Conservation (phyloP, 2,329 filamentous ascomycete species). For the Talaromyces sp. region DNA sequence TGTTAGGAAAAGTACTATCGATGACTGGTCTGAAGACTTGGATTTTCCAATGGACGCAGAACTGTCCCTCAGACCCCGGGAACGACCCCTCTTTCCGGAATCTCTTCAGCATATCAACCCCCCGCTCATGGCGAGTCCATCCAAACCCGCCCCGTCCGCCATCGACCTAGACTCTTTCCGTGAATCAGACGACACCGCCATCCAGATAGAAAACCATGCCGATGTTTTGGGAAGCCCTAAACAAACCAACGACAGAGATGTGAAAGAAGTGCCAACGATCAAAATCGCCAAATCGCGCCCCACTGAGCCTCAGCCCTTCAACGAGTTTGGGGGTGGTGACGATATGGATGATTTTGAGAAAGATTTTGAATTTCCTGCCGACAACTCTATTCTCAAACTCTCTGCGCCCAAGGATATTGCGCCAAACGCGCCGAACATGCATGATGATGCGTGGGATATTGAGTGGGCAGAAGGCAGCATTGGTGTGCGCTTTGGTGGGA, state of each 20-base stretch:
- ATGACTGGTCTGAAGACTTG: slow-evolving; percentile 77
- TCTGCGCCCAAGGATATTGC: slow-evolving; percentile 56
- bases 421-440: slow-evolving; percentile 53
- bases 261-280: slow-evolving; percentile 4
- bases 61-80: slow-evolving; percentile 61
- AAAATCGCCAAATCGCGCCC: slow-evolving; percentile 2
- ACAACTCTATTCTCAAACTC: slow-evolving; percentile 59
- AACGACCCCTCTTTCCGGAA: slow-evolving; percentile 60
- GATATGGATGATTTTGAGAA: slow-evolving; percentile 64
- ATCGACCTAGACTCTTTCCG: background rate
- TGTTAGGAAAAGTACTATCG: slow-evolving; percentile 65
- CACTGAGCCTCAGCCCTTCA: background rate
- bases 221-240: background rate
- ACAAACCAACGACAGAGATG: background rate
- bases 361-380: slow-evolving; percentile 65
- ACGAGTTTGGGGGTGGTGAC: slow-evolving; percentile 22
- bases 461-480: slow-evolving; percentile 93
- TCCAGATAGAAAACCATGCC: background rate
- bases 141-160: slow-evolving; percentile 26
- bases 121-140: slow-evolving; percentile 35
- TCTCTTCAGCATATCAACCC: slow-evolving; percentile 60
- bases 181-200: background rate
- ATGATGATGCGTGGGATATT: slow-evolving; percentile 67
- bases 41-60: slow-evolving; percentile 57
- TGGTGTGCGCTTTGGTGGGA: slow-evolving; percentile 84